Evolutionary conservation across 306 rosid species (phyloP), one percentile per base, ranked within the genome.

Genomic region (Sechiopsis laciniata): DNA sequence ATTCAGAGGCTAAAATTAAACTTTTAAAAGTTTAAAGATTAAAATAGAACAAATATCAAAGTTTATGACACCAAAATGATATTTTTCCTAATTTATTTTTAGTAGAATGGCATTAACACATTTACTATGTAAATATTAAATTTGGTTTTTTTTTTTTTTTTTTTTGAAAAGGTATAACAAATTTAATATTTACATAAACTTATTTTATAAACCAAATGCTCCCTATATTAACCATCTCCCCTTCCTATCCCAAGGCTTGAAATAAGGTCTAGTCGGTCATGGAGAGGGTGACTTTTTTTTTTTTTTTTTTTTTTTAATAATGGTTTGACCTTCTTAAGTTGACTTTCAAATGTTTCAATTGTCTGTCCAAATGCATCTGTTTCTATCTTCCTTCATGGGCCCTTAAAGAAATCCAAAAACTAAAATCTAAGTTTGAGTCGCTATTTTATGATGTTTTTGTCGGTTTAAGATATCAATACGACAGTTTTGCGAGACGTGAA

Each of bases 241-340:
- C 42, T 20, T 20, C 45, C 58, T 40, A 20, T 42, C 2, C 11
- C 11, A 8, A 69, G 73, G 58, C 73, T 50, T 21, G 21, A 69
- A 69, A 48, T 69, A 6, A 21, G 56, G 73, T 22, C 58, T 6
- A 15, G 73, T 48, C 58, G 73, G 73, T 50, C 73, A 45, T 56
- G 12, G 9, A 22, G 45, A 12, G 53, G n/a, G 55, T 12, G 6
- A 12, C 2, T 42, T 42, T 14, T 69, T 50, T 22, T 69, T 50
- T 46, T 48, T 26, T 26, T 26, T 26, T 26, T 26, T 26, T 26
- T 26, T 26, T 26, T n/a, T n/a, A n/a, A n/a, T n/a, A 69, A 69
- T 48, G 73, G 24, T 22, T 67, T 69, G 58, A 50, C 42, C 13
- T 69, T 69, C 8, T 6, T 20, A 12, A 3, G 53, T 69, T 69